Evolutionary conservation across 805 yeast species (phyloP).

Genomic region (Wickerhamomyces rabaulensis): DNA sequence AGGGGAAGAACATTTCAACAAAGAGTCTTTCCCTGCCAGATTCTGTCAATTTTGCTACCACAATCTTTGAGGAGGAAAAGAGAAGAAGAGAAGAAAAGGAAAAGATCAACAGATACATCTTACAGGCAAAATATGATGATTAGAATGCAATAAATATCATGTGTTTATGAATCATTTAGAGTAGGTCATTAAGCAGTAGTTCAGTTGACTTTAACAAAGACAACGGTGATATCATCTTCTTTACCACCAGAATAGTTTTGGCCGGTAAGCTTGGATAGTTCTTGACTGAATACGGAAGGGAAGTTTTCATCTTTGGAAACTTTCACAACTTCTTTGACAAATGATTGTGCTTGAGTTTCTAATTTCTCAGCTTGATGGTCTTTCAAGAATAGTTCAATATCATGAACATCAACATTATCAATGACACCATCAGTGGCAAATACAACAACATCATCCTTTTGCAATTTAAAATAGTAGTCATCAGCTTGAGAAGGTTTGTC

Average conservation of each 20-base stretch:
- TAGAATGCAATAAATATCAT: not conserved
- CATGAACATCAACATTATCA: constrained; percentile 74
- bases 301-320: constrained; percentile 68
- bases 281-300: constrained; percentile 85
- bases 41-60: constrained; percentile 48
- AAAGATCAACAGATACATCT: constrained; percentile 50
- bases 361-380: constrained; percentile 41
- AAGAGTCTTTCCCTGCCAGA: constrained; percentile 47
- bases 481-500: constrained; percentile 71
- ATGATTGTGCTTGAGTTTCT: constrained; percentile 41
- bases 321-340: constrained; percentile 62
- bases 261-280: constrained; percentile 58
- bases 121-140: constrained; percentile 31
- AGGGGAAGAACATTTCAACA: constrained; percentile 42
- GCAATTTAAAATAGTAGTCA: constrained; percentile 55
- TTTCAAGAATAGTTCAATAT: constrained; percentile 61
- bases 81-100: constrained; percentile 48
- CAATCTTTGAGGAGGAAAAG: constrained; percentile 45
- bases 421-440: constrained; percentile 94
- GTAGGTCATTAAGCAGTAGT: not conserved
- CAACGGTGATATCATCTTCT: constrained; percentile 89
- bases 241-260: constrained; percentile 84
- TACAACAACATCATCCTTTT: constrained; percentile 69
- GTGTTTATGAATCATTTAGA: not conserved
- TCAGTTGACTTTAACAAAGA: constrained; percentile 46